These are phyloP conservation scores for Lentinula lateritia DNA, from an alignment of 768 basidiomycete species.

Conservation along the genomic window DNA sequence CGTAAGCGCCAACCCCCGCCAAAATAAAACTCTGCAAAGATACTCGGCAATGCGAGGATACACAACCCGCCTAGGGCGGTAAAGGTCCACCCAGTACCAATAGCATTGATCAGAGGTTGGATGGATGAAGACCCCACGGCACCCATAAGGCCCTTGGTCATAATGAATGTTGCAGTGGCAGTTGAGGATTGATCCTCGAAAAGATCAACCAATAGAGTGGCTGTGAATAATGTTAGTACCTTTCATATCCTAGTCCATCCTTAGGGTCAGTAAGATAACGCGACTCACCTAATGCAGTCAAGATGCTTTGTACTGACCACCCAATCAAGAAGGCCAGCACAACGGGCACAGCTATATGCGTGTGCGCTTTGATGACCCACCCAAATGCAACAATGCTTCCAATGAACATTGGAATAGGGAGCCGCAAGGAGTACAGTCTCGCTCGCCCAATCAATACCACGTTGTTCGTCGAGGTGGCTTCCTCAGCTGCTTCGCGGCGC, in stretches of 20 bases:
- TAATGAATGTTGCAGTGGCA: neutral
- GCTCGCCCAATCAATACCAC: neutral
- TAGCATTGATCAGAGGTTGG: neutral
- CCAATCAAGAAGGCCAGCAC: conserved; percentile 1
- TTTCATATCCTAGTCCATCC: too few relatives aligned
- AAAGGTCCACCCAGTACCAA: neutral
- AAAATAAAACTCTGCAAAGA: neutral
- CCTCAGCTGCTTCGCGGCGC: neutral
- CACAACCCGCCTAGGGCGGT: neutral
- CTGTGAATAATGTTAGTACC: neutral
- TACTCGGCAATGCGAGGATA: neutral
- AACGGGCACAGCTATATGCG: neutral
- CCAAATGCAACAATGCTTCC: neutral
- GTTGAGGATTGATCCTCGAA: neutral
- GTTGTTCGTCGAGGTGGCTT: neutral
- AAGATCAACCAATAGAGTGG: neutral
- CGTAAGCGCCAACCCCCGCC: neutral
- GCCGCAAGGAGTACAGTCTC: neutral
- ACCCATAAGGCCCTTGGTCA: neutral
- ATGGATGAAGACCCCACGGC: conserved; percentile 4
- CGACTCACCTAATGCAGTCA: neutral
- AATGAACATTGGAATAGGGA: neutral
- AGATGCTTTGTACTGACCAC: conserved; percentile 1
- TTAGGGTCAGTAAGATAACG: neutral
- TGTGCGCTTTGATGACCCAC: neutral